Evolutionary conservation across 768 basidiomycete genomes (phyloP).

Genomic region (Rhodotorula taiwanensis): DNA sequence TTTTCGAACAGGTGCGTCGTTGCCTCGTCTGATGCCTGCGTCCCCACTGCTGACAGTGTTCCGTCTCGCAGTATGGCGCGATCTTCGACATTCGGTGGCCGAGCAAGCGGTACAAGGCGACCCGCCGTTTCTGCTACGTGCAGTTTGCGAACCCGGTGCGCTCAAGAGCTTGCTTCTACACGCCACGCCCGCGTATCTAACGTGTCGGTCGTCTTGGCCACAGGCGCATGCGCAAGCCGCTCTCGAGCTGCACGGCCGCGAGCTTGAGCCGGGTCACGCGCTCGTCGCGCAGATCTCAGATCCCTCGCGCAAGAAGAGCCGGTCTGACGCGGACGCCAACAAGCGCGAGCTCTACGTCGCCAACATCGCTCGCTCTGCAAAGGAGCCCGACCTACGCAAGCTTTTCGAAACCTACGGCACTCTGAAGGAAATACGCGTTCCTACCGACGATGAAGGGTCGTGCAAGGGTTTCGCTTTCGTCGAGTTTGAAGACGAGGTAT

Average conservation of each 20-base stretch:
- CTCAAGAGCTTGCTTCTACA: no score
- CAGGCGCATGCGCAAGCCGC: slow-evolving; percentile 61
- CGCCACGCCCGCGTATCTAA: no score
- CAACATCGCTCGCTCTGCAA: slow-evolving; percentile 70
- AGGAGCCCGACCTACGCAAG: slow-evolving; percentile 66
- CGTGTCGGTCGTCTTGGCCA: no score
- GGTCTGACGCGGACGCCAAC: slow-evolving; percentile 80
- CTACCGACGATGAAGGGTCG: slow-evolving; percentile 61
- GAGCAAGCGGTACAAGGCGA: slow-evolving; percentile 88
- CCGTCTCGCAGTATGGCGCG: slow-evolving; percentile 62
- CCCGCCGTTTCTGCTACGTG: slow-evolving; percentile 86
- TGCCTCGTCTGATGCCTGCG: slow-evolving; percentile 28
- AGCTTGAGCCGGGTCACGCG: slow-evolving; percentile 61
- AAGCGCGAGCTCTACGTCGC: slow-evolving; percentile 81
- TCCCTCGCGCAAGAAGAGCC: slow-evolving; percentile 76
- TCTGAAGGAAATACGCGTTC: slow-evolving; percentile 73
- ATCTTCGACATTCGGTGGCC: slow-evolving; percentile 97
- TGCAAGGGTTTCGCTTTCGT: slow-evolving; percentile 85
- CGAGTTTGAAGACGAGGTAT: slow-evolving; percentile 76
- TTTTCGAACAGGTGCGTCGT: slow-evolving; percentile 80
- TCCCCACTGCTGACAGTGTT: not conserved
- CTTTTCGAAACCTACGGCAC: slow-evolving; percentile 75
- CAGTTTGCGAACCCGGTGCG: slow-evolving; percentile 84
- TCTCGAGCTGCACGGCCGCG: slow-evolving; percentile 68
- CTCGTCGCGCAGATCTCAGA: slow-evolving; percentile 81